Base-by-base conservation (phyloP, 805 yeast genomes). In the Barnettozyma sp. region DNA sequence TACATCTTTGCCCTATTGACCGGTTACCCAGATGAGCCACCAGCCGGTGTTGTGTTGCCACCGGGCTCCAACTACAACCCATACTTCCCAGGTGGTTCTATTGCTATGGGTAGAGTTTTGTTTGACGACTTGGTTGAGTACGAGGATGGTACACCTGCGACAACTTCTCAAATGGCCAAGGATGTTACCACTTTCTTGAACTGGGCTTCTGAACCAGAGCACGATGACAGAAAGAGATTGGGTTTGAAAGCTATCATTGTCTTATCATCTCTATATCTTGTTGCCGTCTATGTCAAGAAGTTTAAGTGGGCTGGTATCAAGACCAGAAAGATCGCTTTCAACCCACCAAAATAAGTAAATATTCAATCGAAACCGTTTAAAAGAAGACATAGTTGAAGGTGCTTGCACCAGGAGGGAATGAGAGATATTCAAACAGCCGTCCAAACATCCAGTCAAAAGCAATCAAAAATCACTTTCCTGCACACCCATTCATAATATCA, bases 161-260 rank as follows among this genome's bases (percentile, higher is more conserved):
- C 97, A 36, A 82, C 97, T 46, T 81, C 97, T 39, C 98, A 92
- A 73, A 88, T 90, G 97, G 98, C 98, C 51, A 92, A 92, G 75
- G 98, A 92, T 65, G 98, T 92, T 39, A 69, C 86, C 45, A 78
- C 86, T 36, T 92, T 92, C 82, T 78, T 92, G 64, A 83, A 88
- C 76, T 92, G 98, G 98, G 86, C 96, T 48, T 70, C 96, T 41
- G 96, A 87, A 70, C 98, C 98, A 44, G 98, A 92, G 71, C 96
- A 83, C 56, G 98, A 92, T 57, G 96, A 87, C 61, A 83, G 98
- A 72, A 92, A 92, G 80, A 85, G 82, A 70, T 72, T 82, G 65
- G 98, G 98, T 70, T 70, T 85, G 63, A 92, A 92, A 74, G 95
- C 96, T 35, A 58, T 92, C 49, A 70, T 88, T 54, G 73, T 87